Evolutionary conservation across 495 filamentous ascomycete species (phyloP).

Genomic region (Viridothelium virens): DNA sequence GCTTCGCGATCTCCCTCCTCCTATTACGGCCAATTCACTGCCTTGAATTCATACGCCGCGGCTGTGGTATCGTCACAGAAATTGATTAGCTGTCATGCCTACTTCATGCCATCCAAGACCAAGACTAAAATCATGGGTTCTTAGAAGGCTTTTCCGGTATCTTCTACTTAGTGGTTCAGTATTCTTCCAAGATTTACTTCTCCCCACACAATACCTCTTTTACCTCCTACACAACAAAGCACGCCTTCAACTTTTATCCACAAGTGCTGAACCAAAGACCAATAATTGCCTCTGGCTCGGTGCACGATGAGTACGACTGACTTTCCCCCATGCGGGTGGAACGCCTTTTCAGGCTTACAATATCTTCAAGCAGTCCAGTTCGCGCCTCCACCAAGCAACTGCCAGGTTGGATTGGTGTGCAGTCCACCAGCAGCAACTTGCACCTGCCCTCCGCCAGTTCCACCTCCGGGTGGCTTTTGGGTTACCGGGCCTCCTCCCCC

Average conservation of each 20-base stretch:
- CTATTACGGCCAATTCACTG: neutral
- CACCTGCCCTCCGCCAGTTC: neutral
- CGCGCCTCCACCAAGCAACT: neutral
- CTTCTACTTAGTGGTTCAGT: neutral
- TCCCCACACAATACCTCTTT: neutral
- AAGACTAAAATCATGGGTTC: neutral
- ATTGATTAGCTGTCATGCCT: neutral
- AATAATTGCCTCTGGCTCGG: neutral
- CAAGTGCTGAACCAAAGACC: neutral
- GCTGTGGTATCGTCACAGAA: neutral
- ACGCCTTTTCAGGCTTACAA: constrained; percentile 9
- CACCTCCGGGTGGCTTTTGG: neutral
- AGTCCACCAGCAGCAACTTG: constrained; percentile 1
- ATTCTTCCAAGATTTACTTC: neutral
- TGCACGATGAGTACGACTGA: neutral
- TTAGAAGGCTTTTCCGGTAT: neutral
- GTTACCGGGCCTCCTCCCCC: neutral
- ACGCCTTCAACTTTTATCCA: no score
- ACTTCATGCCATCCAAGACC: neutral
- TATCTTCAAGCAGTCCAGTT: constrained; percentile 3
- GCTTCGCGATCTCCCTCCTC: neutral
- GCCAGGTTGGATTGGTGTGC: neutral
- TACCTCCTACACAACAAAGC: no score
- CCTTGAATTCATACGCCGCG: neutral
- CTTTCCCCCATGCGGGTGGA: constrained; percentile 1